Evolutionary conservation across 768 basidiomycete genomes (phyloP).

Genomic region (Hygrophoropsis aurantiaca): DNA sequence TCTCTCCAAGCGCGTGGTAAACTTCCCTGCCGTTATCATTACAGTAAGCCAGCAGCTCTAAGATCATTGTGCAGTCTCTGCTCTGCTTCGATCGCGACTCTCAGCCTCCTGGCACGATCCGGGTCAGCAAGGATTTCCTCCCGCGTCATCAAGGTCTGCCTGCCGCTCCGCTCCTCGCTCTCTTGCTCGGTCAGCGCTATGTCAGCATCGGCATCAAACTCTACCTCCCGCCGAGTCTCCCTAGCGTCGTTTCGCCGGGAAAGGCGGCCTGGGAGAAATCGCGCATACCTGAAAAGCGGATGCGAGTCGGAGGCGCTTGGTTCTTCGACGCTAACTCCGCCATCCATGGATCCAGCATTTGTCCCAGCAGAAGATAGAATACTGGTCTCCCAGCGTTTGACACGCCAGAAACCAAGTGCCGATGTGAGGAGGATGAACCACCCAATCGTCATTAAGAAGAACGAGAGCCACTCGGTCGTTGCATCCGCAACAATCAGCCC

Average conservation of each 20-base stretch:
- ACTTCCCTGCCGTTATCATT: constrained; percentile 1
- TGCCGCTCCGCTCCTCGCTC: constrained; percentile 28
- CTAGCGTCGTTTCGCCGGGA: constrained; percentile 23
- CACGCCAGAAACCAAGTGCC: constrained; percentile 86
- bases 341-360: no score
- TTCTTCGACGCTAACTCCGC: no score
- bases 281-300: constrained; percentile 41
- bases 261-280: constrained; percentile 16
- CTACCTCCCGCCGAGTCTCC: constrained; percentile 18
- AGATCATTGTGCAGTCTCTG: constrained; percentile 58
- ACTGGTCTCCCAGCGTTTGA: constrained; percentile 84
- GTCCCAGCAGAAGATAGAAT: constrained; percentile 52
- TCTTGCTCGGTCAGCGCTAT: constrained; percentile 13
- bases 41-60: constrained; percentile 65
- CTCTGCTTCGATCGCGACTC: constrained; percentile 52
- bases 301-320: no score
- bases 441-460: constrained; percentile 89
- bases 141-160: constrained; percentile 21
- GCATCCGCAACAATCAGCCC: constrained; percentile 51
- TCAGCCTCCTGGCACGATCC: constrained; percentile 40
- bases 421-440: constrained; percentile 91
- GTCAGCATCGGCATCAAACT: constrained; percentile 9
- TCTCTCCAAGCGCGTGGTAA: no score
- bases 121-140: constrained; percentile 44
- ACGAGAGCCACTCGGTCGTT: constrained; percentile 92